Evolutionary conservation across 768 basidiomycete genomes (phyloP).

Genomic region (Podaxis sp.): DNA sequence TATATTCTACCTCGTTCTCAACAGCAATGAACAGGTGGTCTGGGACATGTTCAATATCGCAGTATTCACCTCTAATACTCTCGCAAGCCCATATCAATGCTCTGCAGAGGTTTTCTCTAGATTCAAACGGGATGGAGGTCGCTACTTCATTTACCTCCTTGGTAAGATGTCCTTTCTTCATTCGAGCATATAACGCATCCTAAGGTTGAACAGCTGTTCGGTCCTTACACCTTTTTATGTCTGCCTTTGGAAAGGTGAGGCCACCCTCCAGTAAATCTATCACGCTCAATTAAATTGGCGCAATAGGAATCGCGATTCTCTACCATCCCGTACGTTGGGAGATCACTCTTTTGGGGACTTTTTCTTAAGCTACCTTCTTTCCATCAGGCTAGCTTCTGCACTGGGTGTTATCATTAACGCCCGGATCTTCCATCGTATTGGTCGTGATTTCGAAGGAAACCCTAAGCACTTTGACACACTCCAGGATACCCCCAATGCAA

Average conservation of each 20-base stretch:
- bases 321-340: neutral
- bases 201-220: neutral
- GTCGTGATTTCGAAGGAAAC: neutral
- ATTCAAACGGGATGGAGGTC: neutral
- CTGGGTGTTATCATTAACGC: constrained; percentile 1
- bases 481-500: neutral
- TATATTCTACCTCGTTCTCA: neutral
- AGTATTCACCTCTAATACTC: neutral
- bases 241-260: constrained; percentile 1
- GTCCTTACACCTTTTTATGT: neutral
- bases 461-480: neutral
- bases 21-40: neutral
- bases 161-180: neutral
- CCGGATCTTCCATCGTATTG: constrained; percentile 6
- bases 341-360: neutral
- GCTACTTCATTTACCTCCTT: constrained; percentile 6
- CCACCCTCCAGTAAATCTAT: neutral
- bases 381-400: neutral
- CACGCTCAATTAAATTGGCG: neutral
- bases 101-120: neutral
- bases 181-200: no score
- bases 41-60: constrained; percentile 4
- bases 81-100: neutral
- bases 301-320: neutral
- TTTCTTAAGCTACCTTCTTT: neutral